Base-by-base conservation (phyloP, 345 rosid species). In the Garcia nutans region DNA sequence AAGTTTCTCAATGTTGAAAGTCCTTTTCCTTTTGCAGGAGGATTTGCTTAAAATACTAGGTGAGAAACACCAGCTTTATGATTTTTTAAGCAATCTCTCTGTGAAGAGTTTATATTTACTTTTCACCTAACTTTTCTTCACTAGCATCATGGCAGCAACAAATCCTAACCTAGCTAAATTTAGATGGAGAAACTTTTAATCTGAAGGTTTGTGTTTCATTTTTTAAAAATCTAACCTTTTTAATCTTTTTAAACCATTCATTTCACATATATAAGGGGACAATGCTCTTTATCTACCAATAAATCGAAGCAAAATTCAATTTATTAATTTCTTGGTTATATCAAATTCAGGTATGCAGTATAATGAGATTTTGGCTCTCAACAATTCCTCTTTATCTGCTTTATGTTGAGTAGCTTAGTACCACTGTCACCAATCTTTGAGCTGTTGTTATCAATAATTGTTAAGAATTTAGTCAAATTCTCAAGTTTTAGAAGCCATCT, bases 1-100 rank as follows among this genome's bases (percentile, higher is more conserved):
- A 74, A 15, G 60, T 68, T 44, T 47, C 37, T 70, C 41, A 20
- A 26, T 33, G n/a, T 22, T 16, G 3, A 26, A 71, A 42, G 4
- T 42, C 60, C 62, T 68, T 47, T 33, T 19, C 19, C 33, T 73
- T 81, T 82, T 82, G 86, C 97, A 96, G 99, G 96, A 88, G 79
- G 97, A 92, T 74, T 84, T 96, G 89, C 95, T 90, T 76, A 90
- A 83, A 78, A 89, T 96, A 79, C 97, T 96, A 58, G 91, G 97
- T 70, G 96, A 92, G 84, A 91, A 89, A 83, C 98, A 96, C 71
- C 52, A 81, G 59, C 97, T 96, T 69, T 90, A 90, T 82, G 99
- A 90, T 66, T 93, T 96, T 86, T 85, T 96, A 63, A 80, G 93
- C 83, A 87, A 70, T 45, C 94, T 96, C 71, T 90, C 97, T 10